phyloP scores from a whole-genome alignment of 2,329 filamentous ascomycete species.

The Fusarium abutilonis region DNA sequence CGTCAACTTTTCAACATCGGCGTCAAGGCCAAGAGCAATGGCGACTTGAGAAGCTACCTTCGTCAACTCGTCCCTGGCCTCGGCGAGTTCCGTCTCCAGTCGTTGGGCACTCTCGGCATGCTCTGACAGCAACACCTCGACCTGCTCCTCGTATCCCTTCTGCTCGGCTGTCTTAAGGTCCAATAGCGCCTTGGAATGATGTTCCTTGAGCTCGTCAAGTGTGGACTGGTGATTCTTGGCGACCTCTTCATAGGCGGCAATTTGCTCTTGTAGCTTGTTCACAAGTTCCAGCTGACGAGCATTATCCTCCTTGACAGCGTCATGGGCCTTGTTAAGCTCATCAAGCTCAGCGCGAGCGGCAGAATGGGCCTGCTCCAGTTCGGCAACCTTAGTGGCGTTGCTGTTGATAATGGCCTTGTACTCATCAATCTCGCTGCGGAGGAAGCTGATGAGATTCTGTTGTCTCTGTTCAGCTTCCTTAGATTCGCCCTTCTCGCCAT shows the following conservation, averaged over 20 bases:
- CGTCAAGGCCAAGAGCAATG: conserved; percentile 67
- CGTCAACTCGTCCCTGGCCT: conserved; percentile 72
- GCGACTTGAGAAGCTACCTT: conserved; percentile 72
- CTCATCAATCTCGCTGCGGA: conserved; percentile 81
- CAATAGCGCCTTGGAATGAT: conserved; percentile 61
- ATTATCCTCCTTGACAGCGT: conserved; percentile 58
- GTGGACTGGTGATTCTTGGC: conserved; percentile 65
- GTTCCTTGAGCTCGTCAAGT: conserved; percentile 59
- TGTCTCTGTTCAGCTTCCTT: conserved; percentile 64
- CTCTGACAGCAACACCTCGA: conserved; percentile 67
- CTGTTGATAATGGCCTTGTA: conserved; percentile 78
- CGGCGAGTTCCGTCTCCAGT: conserved; percentile 70
- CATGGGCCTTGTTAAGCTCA: conserved; percentile 69
- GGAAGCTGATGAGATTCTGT: conserved; percentile 65
- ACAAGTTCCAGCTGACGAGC: conserved; percentile 60
- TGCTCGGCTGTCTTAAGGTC: conserved; percentile 61
- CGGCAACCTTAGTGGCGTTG: conserved; percentile 74
- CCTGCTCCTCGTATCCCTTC: conserved; percentile 65
- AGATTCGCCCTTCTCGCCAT: conserved; percentile 54
- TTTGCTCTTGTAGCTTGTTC: conserved; percentile 65
- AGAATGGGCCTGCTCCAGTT: conserved; percentile 77
- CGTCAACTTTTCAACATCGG: conserved; percentile 73
- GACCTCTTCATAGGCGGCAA: conserved; percentile 67
- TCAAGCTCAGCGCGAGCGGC: conserved; percentile 74
- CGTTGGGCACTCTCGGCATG: conserved; percentile 65